These are phyloP conservation scores for Microthlaspi erraticum DNA, from an alignment of 345 rosid genomes.

Conservation along the genomic window DNA sequence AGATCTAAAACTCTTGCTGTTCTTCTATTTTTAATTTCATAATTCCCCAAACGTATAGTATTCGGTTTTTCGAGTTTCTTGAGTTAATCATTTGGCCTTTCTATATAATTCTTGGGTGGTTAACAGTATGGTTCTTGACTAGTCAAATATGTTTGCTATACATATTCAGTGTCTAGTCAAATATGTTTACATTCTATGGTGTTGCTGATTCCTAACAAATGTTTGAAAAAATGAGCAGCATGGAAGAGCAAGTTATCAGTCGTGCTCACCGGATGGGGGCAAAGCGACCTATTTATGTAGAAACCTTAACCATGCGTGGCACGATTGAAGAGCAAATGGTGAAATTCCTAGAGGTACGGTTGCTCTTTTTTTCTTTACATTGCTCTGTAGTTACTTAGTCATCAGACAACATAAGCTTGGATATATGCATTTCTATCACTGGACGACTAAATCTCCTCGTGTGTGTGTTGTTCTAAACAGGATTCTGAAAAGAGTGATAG, in stretches of 20 bases:
- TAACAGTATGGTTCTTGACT: conserved; percentile 16
- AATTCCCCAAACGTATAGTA: background rate
- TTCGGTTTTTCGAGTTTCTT: background rate
- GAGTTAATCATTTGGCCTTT: conserved; percentile 13
- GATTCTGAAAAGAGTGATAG: conserved; percentile 64
- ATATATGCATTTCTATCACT: conserved; percentile 17
- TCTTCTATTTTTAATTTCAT: background rate
- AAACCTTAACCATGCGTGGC: conserved; percentile 89
- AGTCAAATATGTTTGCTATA: background rate
- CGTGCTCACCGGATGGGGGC: conserved; percentile 98
- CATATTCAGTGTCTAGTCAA: conserved; percentile 10
- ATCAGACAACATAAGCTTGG: background rate
- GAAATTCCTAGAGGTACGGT: conserved; percentile 73
- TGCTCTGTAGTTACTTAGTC: conserved; percentile 12
- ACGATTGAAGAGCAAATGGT: conserved; percentile 95
- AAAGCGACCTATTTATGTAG: conserved; percentile 79
- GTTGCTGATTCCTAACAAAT: conserved; percentile 23
- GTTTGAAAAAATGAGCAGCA: conserved; percentile 50
- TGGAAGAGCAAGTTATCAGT: conserved; percentile 97
- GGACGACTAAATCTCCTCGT: background rate
- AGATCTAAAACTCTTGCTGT: background rate
- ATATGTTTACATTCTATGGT: conserved; percentile 3
- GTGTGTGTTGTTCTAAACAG: conserved; percentile 50
- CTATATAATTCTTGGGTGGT: conserved; percentile 20
- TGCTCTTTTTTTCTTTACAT: background rate